Evolutionary conservation across 345 rosid species (phyloP), one percentile per base, ranked within the genome.

Genomic region (Bruguiera gymnorhiza): DNA sequence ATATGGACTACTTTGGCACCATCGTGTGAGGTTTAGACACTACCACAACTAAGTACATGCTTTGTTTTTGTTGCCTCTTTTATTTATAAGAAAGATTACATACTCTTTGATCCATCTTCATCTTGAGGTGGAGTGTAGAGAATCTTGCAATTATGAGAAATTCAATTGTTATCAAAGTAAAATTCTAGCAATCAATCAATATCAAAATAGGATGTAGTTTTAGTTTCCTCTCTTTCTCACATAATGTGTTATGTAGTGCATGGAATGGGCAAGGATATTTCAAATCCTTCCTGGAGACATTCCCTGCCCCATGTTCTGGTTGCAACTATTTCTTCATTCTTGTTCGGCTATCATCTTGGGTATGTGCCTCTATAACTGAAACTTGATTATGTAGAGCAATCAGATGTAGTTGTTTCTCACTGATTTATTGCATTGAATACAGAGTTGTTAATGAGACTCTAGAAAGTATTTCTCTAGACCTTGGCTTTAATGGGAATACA

Each of bases 321-420:
- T 65, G 97, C 98, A 67, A 79, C 87, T 13, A 30, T 91, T 61
- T 83, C 95, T 67, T 88, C 98, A 1, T 82, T 94, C 75, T 70
- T 94, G 65, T 91, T 81, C 37, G 98, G 98, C 74, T 94, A 94
- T 83, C 98, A 89, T 80, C 86, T 94, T 24, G 91, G 98, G 98
- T 90, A 57, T 65, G 83, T 68, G 59, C 76, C 30, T 39, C 36
- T 65, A 27, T n/a, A 66, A 60, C 58, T 63, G 48, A 60, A 48
- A 39, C 27, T 58, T 46, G 43, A 4, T 52, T 51, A 34, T 58
- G 72, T 48, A 37, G 54, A 21, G 36, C 6, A 61, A 19, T 23
- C 16, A 64, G 51, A 66, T 39, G 34, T 55, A 11, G 36, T 65
- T 20, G 16, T 6, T 70, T 67, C 54, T 69, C 63, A 48, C 50